Conservation (phyloP, 106 monocot genomes). For the Acorus gramineus region DNA sequence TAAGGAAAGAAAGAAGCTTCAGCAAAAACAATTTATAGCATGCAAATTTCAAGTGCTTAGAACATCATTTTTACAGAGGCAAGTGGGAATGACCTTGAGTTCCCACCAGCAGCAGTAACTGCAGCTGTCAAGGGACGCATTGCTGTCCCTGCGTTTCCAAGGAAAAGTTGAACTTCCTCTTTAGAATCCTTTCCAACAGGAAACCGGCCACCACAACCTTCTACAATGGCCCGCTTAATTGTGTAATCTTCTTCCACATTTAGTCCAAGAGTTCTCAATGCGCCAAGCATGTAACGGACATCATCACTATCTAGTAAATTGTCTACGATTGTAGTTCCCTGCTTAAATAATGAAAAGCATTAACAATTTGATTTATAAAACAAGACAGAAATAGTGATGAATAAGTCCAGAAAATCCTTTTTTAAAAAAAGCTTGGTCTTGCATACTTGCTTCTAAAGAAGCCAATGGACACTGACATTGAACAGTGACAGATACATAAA, state of each 20-base stretch:
- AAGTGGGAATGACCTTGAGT: constrained; percentile 47
- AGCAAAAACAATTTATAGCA: too few relatives aligned
- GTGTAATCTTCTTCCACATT: constrained; percentile 65
- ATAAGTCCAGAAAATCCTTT: too few relatives aligned
- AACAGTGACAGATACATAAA: too few relatives aligned
- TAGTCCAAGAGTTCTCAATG: constrained; percentile 80
- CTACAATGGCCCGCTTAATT: constrained; percentile 58
- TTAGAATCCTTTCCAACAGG: constrained; percentile 62
- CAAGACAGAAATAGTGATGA: neutral
- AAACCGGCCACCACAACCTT: constrained; percentile 78
- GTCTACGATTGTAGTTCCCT: constrained; percentile 96
- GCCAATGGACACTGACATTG: too few relatives aligned
- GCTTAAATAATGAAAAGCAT: neutral
- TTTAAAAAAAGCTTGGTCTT: too few relatives aligned
- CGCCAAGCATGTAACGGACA: constrained; percentile 86
- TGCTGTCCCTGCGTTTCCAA: constrained; percentile 98
- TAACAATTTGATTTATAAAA: neutral
- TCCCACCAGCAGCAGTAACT: constrained; percentile 90
- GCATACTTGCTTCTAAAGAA: too few relatives aligned
- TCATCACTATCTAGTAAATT: constrained; percentile 91
- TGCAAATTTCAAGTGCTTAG: too few relatives aligned
- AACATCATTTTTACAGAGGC: neutral
- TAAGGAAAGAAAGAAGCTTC: neutral
- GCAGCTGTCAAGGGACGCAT: constrained; percentile 97
- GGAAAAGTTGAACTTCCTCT: constrained; percentile 75